phyloP scores from a whole-genome alignment of 768 basidiomycete species.

The Boletus rubescentipes region DNA sequence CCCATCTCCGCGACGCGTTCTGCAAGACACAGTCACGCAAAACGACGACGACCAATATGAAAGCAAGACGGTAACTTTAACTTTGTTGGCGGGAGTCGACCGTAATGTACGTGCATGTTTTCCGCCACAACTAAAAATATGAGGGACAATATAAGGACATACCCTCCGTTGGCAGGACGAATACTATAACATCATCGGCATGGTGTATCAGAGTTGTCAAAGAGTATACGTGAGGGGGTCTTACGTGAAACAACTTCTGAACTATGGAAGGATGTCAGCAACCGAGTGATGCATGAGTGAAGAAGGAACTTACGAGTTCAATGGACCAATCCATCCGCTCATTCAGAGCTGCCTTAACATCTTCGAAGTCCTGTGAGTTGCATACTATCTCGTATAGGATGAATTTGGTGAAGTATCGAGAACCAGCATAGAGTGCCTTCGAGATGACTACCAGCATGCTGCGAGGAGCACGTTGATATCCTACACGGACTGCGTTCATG shows the following conservation, averaged over 20 bases:
- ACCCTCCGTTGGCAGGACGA: slow-evolving; percentile 1
- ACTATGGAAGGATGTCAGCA: neutral
- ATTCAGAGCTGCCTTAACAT: slow-evolving; percentile 11
- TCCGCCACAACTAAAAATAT: slow-evolving; percentile 18
- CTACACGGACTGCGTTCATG: too few species aligned
- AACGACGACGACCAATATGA: too few species aligned
- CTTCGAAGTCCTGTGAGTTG: slow-evolving; percentile 17
- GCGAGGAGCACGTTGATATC: too few species aligned
- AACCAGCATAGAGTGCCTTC: too few species aligned
- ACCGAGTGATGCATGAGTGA: too few species aligned
- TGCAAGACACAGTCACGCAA: too few species aligned
- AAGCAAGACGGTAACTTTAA: slow-evolving; percentile 5
- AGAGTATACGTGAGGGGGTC: too few species aligned
- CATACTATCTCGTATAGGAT: slow-evolving; percentile 11
- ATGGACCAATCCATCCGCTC: slow-evolving; percentile 17
- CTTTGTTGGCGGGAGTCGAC: slow-evolving; percentile 15
- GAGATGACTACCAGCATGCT: too few species aligned
- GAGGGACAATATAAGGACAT: slow-evolving; percentile 10
- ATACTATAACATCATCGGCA: slow-evolving; percentile 6
- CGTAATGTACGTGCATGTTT: slow-evolving; percentile 15
- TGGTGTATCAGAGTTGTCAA: too few species aligned
- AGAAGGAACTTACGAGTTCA: slow-evolving; percentile 11
- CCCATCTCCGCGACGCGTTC: slow-evolving; percentile 2
- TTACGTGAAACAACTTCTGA: slow-evolving; percentile 6
- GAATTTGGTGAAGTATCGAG: too few species aligned